These are phyloP conservation scores for Lathyrus oleraceus DNA, from an alignment of 306 rosid genomes.

Conservation along the genomic window DNA sequence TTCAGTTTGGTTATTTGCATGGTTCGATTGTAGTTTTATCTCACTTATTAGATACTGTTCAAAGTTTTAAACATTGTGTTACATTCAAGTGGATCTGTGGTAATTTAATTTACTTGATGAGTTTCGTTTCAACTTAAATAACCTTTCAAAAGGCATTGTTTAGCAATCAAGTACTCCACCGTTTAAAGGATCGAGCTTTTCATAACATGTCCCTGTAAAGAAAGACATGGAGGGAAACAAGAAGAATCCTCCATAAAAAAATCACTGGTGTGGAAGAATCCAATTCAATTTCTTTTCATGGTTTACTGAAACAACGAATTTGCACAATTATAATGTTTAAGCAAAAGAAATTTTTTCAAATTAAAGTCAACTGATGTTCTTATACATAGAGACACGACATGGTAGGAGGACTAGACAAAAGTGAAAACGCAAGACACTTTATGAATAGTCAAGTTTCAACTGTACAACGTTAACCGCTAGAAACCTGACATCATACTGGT, in stretches of 20 bases:
- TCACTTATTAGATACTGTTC: not conserved
- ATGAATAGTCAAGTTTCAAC: not conserved
- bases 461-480: not conserved
- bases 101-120: conserved; percentile 2
- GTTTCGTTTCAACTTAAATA: not conserved
- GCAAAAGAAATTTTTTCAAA: not conserved
- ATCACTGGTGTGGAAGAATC: too few relatives aligned
- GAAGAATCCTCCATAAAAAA: not conserved
- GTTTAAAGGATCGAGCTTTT: not conserved
- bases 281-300: too few relatives aligned
- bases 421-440: conserved; percentile 1
- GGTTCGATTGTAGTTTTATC: not conserved
- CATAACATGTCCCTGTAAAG: not conserved
- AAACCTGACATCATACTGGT: not conserved
- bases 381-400: not conserved
- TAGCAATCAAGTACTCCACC: not conserved
- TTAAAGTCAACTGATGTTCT: not conserved
- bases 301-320: not conserved
- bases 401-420: not conserved
- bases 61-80: not conserved
- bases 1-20: too few relatives aligned
- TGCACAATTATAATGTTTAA: not conserved
- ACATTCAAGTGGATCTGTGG: not conserved
- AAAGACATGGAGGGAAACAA: not conserved
- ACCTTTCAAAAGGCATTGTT: not conserved